Conservation (phyloP, 805 yeast genomes). For the Candida xyloterini region DNA sequence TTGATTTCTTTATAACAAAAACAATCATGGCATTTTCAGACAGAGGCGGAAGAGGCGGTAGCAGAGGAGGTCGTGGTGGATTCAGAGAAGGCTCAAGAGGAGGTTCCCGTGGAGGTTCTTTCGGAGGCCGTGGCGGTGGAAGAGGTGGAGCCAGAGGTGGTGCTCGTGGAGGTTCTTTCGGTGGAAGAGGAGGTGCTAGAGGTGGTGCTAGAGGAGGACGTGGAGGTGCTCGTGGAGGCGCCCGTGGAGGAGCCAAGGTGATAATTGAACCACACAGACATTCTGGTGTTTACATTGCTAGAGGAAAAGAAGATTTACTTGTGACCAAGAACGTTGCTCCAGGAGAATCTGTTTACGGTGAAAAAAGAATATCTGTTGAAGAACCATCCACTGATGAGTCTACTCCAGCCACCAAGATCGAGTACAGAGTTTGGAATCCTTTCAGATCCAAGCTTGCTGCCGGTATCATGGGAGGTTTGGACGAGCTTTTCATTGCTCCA, state of each 20-base stretch:
- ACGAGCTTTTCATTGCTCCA: constrained; percentile 94
- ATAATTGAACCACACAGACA: constrained; percentile 98
- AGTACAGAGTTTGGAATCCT: constrained; percentile 99
- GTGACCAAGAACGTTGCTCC: constrained; percentile 97
- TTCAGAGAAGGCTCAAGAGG: constrained; percentile 31
- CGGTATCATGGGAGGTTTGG: constrained; percentile 99
- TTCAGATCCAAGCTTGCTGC: constrained; percentile 99
- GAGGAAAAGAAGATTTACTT: constrained; percentile 98
- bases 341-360: constrained; percentile 98
- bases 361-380: constrained; percentile 91
- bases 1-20: constrained; percentile 21
- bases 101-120: constrained; percentile 45
- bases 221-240: constrained; percentile 76
- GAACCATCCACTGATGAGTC: constrained; percentile 88
- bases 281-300: constrained; percentile 97
- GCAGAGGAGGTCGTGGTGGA: constrained; percentile 41
- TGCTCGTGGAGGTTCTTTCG: constrained; percentile 55
- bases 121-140: constrained; percentile 45
- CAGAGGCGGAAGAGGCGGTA: constrained; percentile 50
- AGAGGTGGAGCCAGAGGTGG: constrained; percentile 51
- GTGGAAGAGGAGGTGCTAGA: constrained; percentile 54
- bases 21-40: constrained; percentile 53
- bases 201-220: constrained; percentile 59
- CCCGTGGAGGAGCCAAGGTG: constrained; percentile 90
- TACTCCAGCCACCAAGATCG: constrained; percentile 88